Base-by-base conservation (phyloP, 257 asterid genomes). In the Forsythia suspensa region DNA sequence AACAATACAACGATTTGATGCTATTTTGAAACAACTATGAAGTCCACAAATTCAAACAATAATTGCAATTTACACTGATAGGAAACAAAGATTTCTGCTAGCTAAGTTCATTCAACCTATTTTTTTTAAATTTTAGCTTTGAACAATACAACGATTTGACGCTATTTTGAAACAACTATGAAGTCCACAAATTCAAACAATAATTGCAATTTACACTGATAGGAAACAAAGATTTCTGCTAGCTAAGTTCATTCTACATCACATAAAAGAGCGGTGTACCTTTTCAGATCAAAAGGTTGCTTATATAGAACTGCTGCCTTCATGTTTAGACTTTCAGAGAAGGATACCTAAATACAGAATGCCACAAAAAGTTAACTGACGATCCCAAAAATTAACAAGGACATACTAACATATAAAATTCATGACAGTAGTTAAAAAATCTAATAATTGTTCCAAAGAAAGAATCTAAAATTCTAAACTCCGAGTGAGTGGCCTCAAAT, bases 241-340 rank as follows among this genome's bases (percentile, higher is more conserved):
- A 48, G 44, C 68, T 46, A 52, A 57, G 41, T 20, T 57, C 42
- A 75, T 21, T 29, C 52, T 61, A 11, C 39, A 59, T 21, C 36
- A 57, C 8, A 40, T 3, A 38, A 76, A 77, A 16, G 61, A 67
- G 63, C 40, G 78, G 79, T 67, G 38, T 88, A 94, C 98, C 98
- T 90, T 88, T 94, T 92, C 75, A 94, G 88, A 72, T 86, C 79
- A 85, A 94, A 82, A 76, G 95, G 97, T 80, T 91, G 96, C 76
- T 90, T 79, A 24, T 85, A 72, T 75, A 94, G 89, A 84, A 91
- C 77, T 75, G 97, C 89, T 11, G 88, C 87, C 86, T 91, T 94
- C 98, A 94, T 94, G 90, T 86, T 92, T 79, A 88, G 87, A 82
- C 84, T 80, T 80, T 93, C 94, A 29, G 98, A 83, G 91, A 92